Conservation (phyloP, 2,329 filamentous ascomycete genomes). For the Talaromyces sp. region DNA sequence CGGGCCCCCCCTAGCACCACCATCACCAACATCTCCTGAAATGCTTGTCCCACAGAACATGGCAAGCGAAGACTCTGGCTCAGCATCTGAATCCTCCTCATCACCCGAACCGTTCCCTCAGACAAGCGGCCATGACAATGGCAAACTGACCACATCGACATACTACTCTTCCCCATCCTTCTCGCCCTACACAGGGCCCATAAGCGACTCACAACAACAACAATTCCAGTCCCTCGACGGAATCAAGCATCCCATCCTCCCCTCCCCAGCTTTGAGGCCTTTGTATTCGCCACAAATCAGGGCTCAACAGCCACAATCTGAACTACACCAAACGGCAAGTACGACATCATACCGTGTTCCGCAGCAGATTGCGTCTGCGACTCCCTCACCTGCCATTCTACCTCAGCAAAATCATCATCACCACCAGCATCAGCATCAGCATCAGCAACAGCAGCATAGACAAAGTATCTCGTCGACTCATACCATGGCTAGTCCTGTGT, state of each 20-base stretch:
- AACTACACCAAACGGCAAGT: background rate
- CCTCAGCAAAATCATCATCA: constrained; percentile 24
- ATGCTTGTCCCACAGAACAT: constrained; percentile 25
- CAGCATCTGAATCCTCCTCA: constrained; percentile 26
- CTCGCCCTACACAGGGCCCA: constrained; percentile 27
- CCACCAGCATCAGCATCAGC: background rate
- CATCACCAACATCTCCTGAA: constrained; percentile 37
- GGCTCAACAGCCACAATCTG: background rate
- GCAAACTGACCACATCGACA: constrained; percentile 20
- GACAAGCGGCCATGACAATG: constrained; percentile 3
- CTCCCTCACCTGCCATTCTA: constrained; percentile 25
- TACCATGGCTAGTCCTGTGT: constrained; percentile 20
- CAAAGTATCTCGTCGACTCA: constrained; percentile 44
- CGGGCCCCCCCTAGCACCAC: constrained; percentile 23
- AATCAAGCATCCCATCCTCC: constrained; percentile 31
- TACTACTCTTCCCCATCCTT: constrained; percentile 33
- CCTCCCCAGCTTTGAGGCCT: constrained; percentile 36
- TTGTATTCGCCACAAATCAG: constrained; percentile 20
- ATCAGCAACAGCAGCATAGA: constrained; percentile 7
- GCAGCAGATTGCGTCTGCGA: constrained; percentile 18
- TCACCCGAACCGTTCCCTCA: constrained; percentile 33
- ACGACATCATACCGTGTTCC: constrained; percentile 25
- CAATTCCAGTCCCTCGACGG: constrained; percentile 6
- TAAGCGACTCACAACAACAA: constrained; percentile 1
- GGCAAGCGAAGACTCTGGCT: constrained; percentile 23